Base-by-base conservation (phyloP, 2,329 filamentous ascomycete genomes). In the Colletotrichum melonis region DNA sequence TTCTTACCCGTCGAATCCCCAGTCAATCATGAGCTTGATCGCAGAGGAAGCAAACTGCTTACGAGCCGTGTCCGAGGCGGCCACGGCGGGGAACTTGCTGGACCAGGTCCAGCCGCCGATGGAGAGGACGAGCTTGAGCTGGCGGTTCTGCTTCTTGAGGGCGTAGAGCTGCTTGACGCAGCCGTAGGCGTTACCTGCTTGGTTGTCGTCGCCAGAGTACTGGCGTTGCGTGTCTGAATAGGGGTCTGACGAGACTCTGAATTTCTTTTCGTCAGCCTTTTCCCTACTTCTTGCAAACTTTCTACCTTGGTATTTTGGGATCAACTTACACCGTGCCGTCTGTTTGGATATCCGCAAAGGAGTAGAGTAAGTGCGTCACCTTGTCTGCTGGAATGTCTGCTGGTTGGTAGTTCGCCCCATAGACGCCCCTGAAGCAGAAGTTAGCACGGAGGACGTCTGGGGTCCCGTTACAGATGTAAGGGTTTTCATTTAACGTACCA, bases 31-130 rank as follows among this genome's bases (percentile, higher is more conserved):
- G 56, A 97, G 82, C 69, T 88, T 85, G 5, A 95, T 91, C 8
- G 94, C 92, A 24, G 88, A 91, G 16, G 86, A 81, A 1, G 93
- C 94, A 79, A 97, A 97, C 1, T 75, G 87, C 73, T 85, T 83
- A 14, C 94, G 89, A 8, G 92, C 90, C 6, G 86, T 84, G 0
- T 87, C 85, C 0, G 92, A 92, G 22, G 90, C 90, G 0, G 90
- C 90, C 0, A 92, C 89, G 7, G 84, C 84, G 1, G 90, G 86
- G 79, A 96, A 94, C 77, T 93, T 92, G 66, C 88, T 82, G 4
- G 92, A 94, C 80, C 93, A 94, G 0, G 91, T 93, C 91, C 92
- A 97, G 19, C 95, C 95, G 54, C 95, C 95, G 73, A 97, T 93
- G 46, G 92, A 94, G 9, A 97, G 87, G n/a, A 97, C 84, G 2